A percentile compares a stretch with the other conserved stretches of the same genome.
Evolutionary conservation across 805 yeast species (phyloP).

Genomic region (Pichia heedii): DNA sequence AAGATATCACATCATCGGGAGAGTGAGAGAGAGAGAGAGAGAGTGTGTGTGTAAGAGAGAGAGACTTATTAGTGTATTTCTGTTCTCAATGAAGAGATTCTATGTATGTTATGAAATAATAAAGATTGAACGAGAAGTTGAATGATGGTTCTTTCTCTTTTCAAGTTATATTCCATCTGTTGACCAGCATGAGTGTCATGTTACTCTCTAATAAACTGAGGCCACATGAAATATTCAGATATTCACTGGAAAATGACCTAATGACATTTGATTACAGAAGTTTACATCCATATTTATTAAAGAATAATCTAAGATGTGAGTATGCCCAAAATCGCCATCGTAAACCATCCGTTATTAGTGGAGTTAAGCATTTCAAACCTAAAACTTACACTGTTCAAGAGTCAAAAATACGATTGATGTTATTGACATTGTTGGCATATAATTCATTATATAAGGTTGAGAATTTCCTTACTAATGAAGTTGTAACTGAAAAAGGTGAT

Average conservation of each 20-base stretch:
- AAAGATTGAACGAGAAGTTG: no score
- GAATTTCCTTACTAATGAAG: neutral
- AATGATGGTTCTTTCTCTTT: no score
- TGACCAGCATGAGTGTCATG: no score
- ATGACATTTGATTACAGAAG: neutral
- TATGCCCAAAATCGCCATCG: neutral
- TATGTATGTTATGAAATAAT: no score
- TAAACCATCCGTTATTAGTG: neutral
- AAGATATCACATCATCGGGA: no score
- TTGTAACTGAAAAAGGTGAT: neutral
- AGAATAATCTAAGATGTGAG: neutral
- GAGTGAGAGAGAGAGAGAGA: no score
- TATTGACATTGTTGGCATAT: slow-evolving; percentile 7
- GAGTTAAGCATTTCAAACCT: neutral
- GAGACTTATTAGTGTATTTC: no score
- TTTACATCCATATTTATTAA: neutral
- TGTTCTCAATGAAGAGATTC: no score
- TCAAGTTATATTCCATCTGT: no score
- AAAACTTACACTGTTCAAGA: neutral
- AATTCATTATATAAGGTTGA: neutral
- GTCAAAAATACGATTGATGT: slow-evolving; percentile 3
- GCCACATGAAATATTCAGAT: slow-evolving; percentile 5
- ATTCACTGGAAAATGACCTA: neutral
- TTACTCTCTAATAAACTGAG: no score
- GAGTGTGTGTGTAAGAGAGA: no score